Evolutionary conservation across 1,139 yeast species (phyloP), one percentile per base, ranked within the genome.

Genomic region (Diutina ranongensis): DNA sequence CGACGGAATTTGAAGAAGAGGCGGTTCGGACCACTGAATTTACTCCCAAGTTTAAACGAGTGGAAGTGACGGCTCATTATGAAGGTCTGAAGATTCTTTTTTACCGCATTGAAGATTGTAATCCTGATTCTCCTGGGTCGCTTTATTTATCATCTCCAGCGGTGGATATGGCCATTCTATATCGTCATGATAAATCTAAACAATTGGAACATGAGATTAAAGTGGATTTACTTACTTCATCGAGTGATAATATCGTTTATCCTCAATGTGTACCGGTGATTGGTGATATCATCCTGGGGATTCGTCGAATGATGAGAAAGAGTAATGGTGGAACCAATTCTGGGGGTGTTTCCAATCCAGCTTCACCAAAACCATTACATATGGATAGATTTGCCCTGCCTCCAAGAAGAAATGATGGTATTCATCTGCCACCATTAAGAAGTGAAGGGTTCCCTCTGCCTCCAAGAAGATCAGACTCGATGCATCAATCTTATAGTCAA

Each of bases 231-330:
- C 61, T 73, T 28, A 78, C 85, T 4, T 73, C 85, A n/a, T 72
- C 87, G 0, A 84, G 96, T 0, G 78, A 77, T 47, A 92, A 92
- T 57, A 72, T 71, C 0, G 57, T 92, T 4, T 74, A 75, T 49
- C 76, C 95, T 0, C 67, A 78, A 1, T 86, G 95, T 60, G 87
- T 88, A 20, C 95, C 96, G 0, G 83, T 87, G 10, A 56, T 87
- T 9, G 59, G 68, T 45, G 89, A 82, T 50, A 67, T 86, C 46
- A 65, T 72, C 21, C 64, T 67, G 20, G 41, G 27, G n/a, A 52
- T 72, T 47, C 65, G 68, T 54, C 50, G 60, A 21, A 62, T 74
- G 63, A 65, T 74, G 64, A 51, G 50, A 15, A 46, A 45, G 34
- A 25, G 28, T 25, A 25, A 25, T 25, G 10, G 5, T 25, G 28